Evolutionary conservation across 2,329 filamentous ascomycete genomes (phyloP), one percentile per base, ranked within the genome.

Genomic region (Pestalotiopsis sp.): DNA sequence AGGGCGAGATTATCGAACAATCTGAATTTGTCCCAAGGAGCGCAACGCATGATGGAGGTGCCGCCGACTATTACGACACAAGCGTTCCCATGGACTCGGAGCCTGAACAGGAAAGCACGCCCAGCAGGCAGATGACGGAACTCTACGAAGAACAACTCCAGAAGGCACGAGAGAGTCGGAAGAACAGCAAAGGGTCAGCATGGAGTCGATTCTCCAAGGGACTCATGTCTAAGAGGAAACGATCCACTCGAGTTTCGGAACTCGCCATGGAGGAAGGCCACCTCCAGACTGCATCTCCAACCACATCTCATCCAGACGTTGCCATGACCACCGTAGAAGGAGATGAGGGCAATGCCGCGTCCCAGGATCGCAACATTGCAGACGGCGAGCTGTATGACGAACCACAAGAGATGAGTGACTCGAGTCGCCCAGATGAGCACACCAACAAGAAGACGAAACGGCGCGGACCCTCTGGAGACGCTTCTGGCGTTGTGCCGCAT

Each of bases 61-160:
- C 77, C 65, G 77, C 77, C 45, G 78, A 74, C 68, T 79, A 79
- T 71, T 79, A 79, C 69, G 76, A 79, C 70, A 71, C 72, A 41
- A 74, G 72, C 39, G 76, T 79, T 68, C 75, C 76, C 11, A 76
- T 79, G 74, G 76, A 76, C 55, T 78, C 77, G 27, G 74, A 74
- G 39, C 75, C 75, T 63, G 73, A 67, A 55, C 74, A 71, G 60
- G 66, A 67, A 59, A 69, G 72, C 45, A 72, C 74, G 49, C 76
- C 74, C 23, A 75, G 74, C 41, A 72, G 69, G 62, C 75, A 77
- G 65, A 78, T 78, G 75, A 75, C 67, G 20, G 75, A 77, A 62
- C 69, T 78, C 68, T 79, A 79, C 66, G 72, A 74, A 68, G 72
- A 73, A n/a, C 77, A 79, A 57, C 66, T 74, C 57, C 72, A 68